These are phyloP conservation scores for Candida ficus DNA, from an alignment of 805 yeast genomes.

Conservation along the genomic window DNA sequence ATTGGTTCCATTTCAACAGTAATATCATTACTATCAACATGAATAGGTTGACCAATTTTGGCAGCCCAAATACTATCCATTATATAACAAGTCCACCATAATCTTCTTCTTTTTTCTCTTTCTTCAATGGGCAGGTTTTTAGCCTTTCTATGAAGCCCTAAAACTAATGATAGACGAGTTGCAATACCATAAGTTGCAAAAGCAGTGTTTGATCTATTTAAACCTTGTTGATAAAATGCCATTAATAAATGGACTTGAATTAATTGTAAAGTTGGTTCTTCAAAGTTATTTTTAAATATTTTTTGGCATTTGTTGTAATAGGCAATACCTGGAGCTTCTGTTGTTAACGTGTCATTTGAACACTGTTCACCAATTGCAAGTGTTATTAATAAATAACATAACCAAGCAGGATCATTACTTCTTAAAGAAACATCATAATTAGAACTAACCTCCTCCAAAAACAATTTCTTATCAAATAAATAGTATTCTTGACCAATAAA, in stretches of 20 bases:
- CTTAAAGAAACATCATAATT: conserved; percentile 11
- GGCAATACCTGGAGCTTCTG: conserved; percentile 22
- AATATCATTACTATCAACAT: conserved; percentile 28
- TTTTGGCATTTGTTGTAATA: conserved; percentile 28
- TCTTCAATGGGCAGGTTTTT: conserved; percentile 19
- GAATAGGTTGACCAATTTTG: conserved; percentile 32
- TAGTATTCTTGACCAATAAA: conserved; percentile 23
- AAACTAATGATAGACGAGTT: conserved; percentile 26
- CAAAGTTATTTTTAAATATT: conserved; percentile 27
- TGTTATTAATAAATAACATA: conserved; percentile 19
- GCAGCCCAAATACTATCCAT: conserved; percentile 34
- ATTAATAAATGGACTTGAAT: conserved; percentile 31
- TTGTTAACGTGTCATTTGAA: conserved; percentile 11
- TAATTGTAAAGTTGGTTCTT: conserved; percentile 28
- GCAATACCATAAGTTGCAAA: conserved; percentile 33
- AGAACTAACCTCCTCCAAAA: conserved; percentile 11
- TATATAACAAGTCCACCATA: conserved; percentile 37
- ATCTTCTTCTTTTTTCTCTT: conserved; percentile 29
- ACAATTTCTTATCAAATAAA: conserved; percentile 14
- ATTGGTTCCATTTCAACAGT: conserved; percentile 24
- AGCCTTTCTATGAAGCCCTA: conserved; percentile 29
- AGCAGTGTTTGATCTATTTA: conserved; percentile 32
- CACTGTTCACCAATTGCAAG: conserved; percentile 27
- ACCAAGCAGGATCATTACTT: conserved; percentile 13
- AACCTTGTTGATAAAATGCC: conserved; percentile 31